Evolutionary conservation across 306 rosid species (phyloP), one percentile per base, ranked within the genome.

Genomic region (Astragalus glycyphyllos): DNA sequence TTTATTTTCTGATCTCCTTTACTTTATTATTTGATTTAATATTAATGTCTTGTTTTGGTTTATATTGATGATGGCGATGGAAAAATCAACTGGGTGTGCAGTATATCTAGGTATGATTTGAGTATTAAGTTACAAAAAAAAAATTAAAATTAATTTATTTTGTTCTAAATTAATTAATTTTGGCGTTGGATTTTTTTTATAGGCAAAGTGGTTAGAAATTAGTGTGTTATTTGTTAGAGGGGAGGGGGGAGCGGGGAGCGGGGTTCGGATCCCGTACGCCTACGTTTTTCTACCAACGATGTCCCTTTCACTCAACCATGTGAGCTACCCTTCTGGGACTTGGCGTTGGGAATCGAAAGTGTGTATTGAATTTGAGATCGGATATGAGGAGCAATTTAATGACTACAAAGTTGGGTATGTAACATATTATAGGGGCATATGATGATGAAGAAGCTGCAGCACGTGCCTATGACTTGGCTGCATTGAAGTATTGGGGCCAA

Each of bases 401-500:
- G 73, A 42, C 1, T 34, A 9, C 8, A 56, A 58, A 37, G 4
- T 63, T 68, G 73, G 64, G 75, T 72, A 79, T 89, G 48, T 32
- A 26, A 26, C 31, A 26, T 26, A 26, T 26, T 26, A 26, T 65
- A 94, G 99, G 99, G 6, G 99, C 99, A 7, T 91, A 94, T 80
- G 97, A 87, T 62, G 89, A 89, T 63, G 99, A 94, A 84, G 95
- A 86, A 71, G 88, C 95, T 0, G 99, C 99, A 31, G 99, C 96
- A 84, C 99, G 82, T 87, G 96, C 99, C 26, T 94, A 94, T 88
- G 99, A 94, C 80, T 89, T 89, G 87, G 98, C 98, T 57, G 98
- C 98, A 83, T 86, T 94, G 84, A 94, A 94, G 88, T 90, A 94
- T 58, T 94, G 99, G 99, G 99, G 99, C 75, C 94, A 80, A 47